Evolutionary conservation across 345 rosid genomes (phyloP), one percentile per base, ranked within the genome.

Genomic region (Bruguiera gymnorhiza): DNA sequence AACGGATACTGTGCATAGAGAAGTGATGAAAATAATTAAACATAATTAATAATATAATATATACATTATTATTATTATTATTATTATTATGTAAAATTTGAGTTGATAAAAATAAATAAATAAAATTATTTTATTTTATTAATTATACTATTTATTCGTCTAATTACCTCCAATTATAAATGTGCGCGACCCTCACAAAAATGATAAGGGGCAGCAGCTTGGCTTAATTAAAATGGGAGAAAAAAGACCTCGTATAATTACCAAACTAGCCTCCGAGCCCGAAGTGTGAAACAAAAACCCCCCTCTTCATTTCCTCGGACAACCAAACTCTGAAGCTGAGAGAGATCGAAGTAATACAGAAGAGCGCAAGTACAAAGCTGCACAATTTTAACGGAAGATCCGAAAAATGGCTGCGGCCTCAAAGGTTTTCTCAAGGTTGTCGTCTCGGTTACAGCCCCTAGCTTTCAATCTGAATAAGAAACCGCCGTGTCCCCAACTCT

Each of bases 401-500:
- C 34, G 53, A 50, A 23, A 53, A 75, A 77, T 86, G 96, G 89
- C 50, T 0, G 50, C 92, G 43, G 79, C 91, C 59, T 75, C 72
- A 46, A 85, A 74, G 75, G 59, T 77, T 0, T 75, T 83, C 9
- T 77, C 88, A 32, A 81, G 88, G 77, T 62, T 88, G 66, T 83
- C 89, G 19, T 70, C 89, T 4, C 84, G 89, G 72, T 43, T 86
- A 66, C 82, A 76, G 63, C 72, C 83, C 66, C 37, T 82, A 6
- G 62, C 83, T 20, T 72, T 74, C 62, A 82, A 80, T 69, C 60
- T 80, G 51, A 78, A 58, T 67, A 84, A 76, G 55, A 43, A 81
- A 0, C 30, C 88, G 23, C 72, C 63, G 9, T 60, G 86, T 71
- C 71, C 84, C 24, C 52, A 79, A n/a, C 78, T 60, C 29, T 65